These are phyloP conservation scores for Xylaria cubensis DNA, from an alignment of 495 filamentous ascomycete genomes.

Conservation along the genomic window DNA sequence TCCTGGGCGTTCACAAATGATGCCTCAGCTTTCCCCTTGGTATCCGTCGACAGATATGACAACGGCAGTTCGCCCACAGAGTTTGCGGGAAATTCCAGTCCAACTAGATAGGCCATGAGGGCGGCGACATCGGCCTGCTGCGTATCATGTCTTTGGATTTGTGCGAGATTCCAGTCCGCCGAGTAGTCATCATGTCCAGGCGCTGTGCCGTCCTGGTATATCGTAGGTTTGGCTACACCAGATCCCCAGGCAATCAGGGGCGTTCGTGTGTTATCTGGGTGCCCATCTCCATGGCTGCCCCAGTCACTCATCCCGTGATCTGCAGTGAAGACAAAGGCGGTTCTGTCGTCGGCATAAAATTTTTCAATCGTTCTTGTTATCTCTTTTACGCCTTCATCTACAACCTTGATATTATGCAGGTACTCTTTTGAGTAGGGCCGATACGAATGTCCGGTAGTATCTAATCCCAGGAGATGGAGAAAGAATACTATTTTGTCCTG, in stretches of 20 bases:
- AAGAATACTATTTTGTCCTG: slow-evolving; percentile 95
- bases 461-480: slow-evolving; percentile 92
- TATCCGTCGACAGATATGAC: slow-evolving; percentile 73
- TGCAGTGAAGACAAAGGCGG: slow-evolving; percentile 95
- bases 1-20: slow-evolving; percentile 83
- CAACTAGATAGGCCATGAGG: slow-evolving; percentile 94
- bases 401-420: slow-evolving; percentile 90
- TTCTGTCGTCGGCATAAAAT: slow-evolving; percentile 92
- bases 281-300: slow-evolving; percentile 96
- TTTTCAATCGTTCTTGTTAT: slow-evolving; percentile 81
- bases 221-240: slow-evolving; percentile 79
- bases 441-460: slow-evolving; percentile 88
- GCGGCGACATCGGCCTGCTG: slow-evolving; percentile 94
- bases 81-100: slow-evolving; percentile 91
- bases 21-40: slow-evolving; percentile 81
- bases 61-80: slow-evolving; percentile 94
- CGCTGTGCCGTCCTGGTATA: slow-evolving; percentile 57
- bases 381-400: slow-evolving; percentile 86
- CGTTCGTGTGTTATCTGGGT: slow-evolving; percentile 96
- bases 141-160: slow-evolving; percentile 86
- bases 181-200: slow-evolving; percentile 94
- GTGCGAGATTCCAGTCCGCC: slow-evolving; percentile 81
- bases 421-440: slow-evolving; percentile 97
- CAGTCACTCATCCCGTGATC: slow-evolving; percentile 99
- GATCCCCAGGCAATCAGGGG: slow-evolving; percentile 95